Percentiles rank a stretch among this genome's conserved stretches.
These are phyloP conservation scores for Pulveroboletus ravenelii DNA, from an alignment of 768 basidiomycete species.

Conservation along the genomic window DNA sequence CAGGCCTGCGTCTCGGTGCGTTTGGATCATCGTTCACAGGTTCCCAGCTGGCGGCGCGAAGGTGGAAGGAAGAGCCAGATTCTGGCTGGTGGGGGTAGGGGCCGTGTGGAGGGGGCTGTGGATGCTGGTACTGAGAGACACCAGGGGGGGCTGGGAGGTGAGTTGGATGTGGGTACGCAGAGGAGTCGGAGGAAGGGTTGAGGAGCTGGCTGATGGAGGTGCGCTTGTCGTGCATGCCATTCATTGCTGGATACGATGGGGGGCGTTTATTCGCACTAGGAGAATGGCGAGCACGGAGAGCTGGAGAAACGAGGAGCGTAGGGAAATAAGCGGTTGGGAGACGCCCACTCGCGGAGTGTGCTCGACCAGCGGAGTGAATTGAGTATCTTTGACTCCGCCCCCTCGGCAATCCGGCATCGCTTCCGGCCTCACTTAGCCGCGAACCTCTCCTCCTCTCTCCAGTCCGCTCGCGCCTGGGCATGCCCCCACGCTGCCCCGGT, in stretches of 20 bases:
- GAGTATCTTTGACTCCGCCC: slow-evolving; percentile 26
- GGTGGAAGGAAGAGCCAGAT: slow-evolving; percentile 40
- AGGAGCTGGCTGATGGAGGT: slow-evolving; percentile 49
- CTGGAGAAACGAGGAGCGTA: slow-evolving; percentile 19
- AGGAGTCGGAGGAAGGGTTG: slow-evolving; percentile 42
- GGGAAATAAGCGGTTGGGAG: slow-evolving; percentile 30
- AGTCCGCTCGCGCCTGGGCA: no score
- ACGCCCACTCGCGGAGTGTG: slow-evolving; percentile 32
- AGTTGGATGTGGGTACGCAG: slow-evolving; percentile 29
- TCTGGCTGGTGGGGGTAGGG: slow-evolving; percentile 29
- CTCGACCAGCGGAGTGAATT: slow-evolving; percentile 26
- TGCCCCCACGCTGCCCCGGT: no score
- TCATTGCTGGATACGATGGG: slow-evolving; percentile 31
- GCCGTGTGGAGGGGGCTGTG: slow-evolving; percentile 21
- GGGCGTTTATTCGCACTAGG: slow-evolving; percentile 12
- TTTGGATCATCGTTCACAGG: slow-evolving; percentile 33
- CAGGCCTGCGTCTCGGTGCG: slow-evolving; percentile 33
- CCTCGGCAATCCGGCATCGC: slow-evolving; percentile 22
- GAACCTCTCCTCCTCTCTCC: slow-evolving; percentile 29
- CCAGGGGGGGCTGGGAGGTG: slow-evolving; percentile 26
- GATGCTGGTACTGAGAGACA: slow-evolving; percentile 28
- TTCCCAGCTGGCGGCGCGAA: slow-evolving; percentile 63
- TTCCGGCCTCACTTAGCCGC: slow-evolving; percentile 25
- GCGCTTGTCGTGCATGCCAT: slow-evolving; percentile 44
- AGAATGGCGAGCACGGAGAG: slow-evolving; percentile 6